A percentile compares a stretch with the other conserved stretches of the same genome.
These are phyloP conservation scores for Rubia yunnanensis DNA, from an alignment of 257 asterid genomes.

Conservation along the genomic window DNA sequence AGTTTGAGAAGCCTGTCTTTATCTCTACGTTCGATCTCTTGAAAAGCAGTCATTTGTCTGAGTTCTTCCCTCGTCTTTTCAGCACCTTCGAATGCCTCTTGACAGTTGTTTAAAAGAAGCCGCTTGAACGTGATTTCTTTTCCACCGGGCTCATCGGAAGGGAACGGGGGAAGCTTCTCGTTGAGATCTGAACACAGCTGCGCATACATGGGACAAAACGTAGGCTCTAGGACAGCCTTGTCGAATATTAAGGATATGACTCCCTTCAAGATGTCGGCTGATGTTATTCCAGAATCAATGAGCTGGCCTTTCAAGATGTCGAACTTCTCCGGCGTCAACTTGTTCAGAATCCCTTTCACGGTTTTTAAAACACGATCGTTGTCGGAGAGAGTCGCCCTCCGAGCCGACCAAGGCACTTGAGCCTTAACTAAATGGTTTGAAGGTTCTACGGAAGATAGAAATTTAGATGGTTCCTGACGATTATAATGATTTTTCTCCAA, in stretches of 20 bases:
- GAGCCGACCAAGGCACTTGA: conserved; percentile 89
- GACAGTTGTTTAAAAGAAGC: conserved; percentile 69
- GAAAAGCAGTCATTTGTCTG: conserved; percentile 79
- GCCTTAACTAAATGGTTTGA: conserved; percentile 68
- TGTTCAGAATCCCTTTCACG: conserved; percentile 97
- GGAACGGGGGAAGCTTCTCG: conserved; percentile 75
- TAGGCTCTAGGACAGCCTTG: conserved; percentile 94
- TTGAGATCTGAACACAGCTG: conserved; percentile 86
- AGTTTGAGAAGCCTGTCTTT: conserved; percentile 79
- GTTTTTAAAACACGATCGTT: conserved; percentile 75
- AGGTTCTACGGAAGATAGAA: conserved; percentile 36
- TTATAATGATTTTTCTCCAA: conserved; percentile 22
- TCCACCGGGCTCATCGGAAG: conserved; percentile 92
- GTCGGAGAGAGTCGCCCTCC: conserved; percentile 75
- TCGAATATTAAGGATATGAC: conserved; percentile 91
- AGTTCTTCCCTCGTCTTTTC: conserved; percentile 73
- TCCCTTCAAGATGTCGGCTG: conserved; percentile 86
- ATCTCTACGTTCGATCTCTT: conserved; percentile 71
- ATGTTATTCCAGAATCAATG: conserved; percentile 91
- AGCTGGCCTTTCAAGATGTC: conserved; percentile 89
- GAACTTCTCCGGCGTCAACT: conserved; percentile 95
- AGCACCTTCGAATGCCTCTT: conserved; percentile 92
- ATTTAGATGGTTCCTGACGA: conserved; percentile 23
- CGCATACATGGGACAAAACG: conserved; percentile 93
- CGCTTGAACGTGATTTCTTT: conserved; percentile 87